Evolutionary conservation across 2,329 filamentous ascomycete species (phyloP), one percentile per base, ranked within the genome.

Genomic region (Septoria linicola): DNA sequence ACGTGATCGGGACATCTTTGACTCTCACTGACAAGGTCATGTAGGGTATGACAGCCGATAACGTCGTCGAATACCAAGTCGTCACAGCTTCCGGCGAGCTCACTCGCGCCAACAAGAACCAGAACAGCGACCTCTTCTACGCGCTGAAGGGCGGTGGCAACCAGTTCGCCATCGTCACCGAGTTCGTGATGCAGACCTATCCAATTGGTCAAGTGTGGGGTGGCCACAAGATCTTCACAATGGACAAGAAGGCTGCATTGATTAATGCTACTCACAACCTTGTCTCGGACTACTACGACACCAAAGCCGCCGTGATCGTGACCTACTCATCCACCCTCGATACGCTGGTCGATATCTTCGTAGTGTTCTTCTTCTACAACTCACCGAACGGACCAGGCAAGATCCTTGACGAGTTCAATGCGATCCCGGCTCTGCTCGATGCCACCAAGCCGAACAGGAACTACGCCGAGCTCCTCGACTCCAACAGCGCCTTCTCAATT

Each of bases 361-460:
- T 81, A 51, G 66, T 85, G 53, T 84, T 84, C 66, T 63, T 82
- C 30, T 60, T 84, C 85, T 63, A 82, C 79, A 1, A 73, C 75
- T 0, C 65, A 68, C 43, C 76, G 21, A 21, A 76, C 0, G 81
- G 82, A 0, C 44, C 44, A 5, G 61, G 69, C 1, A 76, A 71
- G 3, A 73, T 79, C 2, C 85, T 86, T 52, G 72, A 76, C 50
- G 76, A 76, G 50, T 85, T 85, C 64, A 75, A 76, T 25, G 36
- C 46, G 4, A 62, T 60, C 32, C 54, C 55, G 2, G 46, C 55
- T 25, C 25, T 60, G 13, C 34, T 55, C 41, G 57, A 60, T 30
- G 32, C 17, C 16, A 60, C 57, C 8, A 52, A 54, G 17, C 41
- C 51, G 8, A 35, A 44, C 25, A 36, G 45, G 7, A 51, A 48